A percentile compares a stretch with the other conserved stretches of the same genome.
phyloP scores from a whole-genome alignment of 2,329 filamentous ascomycete species.

The Sporothrix pallida region DNA sequence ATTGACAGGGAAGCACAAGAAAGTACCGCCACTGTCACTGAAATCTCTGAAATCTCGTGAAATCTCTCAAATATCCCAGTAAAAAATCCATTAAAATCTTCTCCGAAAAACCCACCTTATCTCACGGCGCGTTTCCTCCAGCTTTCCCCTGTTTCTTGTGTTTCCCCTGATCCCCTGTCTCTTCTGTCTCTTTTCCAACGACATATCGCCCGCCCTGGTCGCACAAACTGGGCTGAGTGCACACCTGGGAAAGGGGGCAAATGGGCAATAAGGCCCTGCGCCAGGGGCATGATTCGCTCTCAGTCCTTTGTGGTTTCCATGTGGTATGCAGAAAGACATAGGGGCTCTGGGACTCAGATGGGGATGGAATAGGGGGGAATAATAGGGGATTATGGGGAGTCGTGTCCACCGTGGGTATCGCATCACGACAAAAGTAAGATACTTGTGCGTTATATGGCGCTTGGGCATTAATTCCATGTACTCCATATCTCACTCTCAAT shows the following conservation, averaged over 20 bases:
- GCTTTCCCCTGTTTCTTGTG: no score
- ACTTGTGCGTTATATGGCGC: slow-evolving; percentile 1
- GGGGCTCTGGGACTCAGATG: no score
- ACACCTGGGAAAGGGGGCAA: not conserved
- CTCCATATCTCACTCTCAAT: no score
- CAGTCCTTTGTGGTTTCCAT: not conserved
- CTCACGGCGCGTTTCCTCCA: not conserved
- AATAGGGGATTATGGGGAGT: slow-evolving; percentile 17
- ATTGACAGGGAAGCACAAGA: not conserved
- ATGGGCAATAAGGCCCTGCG: not conserved
- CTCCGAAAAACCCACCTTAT: slow-evolving; percentile 7
- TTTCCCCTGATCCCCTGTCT: no score
- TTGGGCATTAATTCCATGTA: not conserved
- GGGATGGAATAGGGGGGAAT: not conserved
- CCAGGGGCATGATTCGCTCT: slow-evolving; percentile 7
- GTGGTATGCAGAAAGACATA: no score
- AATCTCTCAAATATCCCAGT: not conserved
- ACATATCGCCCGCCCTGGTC: not conserved
- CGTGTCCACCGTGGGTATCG: not conserved
- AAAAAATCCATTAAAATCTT: not conserved
- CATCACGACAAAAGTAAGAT: not conserved
- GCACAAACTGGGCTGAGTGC: slow-evolving; percentile 18
- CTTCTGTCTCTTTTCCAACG: no score
- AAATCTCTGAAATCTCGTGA: not conserved
- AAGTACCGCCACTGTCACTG: slow-evolving; percentile 1